A percentile compares a stretch with the other conserved stretches of the same genome.
Evolutionary conservation across 306 rosid species (phyloP).

Genomic region (Quercus parvula): DNA sequence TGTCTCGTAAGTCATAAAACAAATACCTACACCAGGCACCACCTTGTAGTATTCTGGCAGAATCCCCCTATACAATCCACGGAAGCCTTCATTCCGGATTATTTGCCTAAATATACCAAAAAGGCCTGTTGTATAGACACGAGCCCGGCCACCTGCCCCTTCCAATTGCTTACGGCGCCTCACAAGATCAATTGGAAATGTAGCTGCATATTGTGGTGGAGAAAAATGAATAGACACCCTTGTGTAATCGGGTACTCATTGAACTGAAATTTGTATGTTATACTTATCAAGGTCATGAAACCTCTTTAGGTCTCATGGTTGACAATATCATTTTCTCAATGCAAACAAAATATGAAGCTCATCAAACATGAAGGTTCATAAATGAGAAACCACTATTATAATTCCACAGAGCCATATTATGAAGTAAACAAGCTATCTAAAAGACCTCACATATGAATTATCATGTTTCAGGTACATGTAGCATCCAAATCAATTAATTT

Average conservation of each 20-base stretch:
- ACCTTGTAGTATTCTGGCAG: constrained; percentile 97
- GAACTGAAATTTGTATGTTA: neutral
- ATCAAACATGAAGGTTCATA: neutral
- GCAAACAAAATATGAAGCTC: neutral
- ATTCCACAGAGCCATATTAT: neutral
- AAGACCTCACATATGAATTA: neutral
- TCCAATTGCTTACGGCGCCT: constrained; percentile 96
- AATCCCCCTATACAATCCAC: constrained; percentile 91
- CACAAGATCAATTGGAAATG: constrained; percentile 97
- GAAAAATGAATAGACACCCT: constrained; percentile 30
- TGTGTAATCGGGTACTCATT: neutral
- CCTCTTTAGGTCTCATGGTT: neutral
- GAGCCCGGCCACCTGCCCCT: constrained; percentile 96
- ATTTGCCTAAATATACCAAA: constrained; percentile 73
- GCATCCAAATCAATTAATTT: neutral
- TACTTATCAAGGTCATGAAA: constrained; percentile 14
- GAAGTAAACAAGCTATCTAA: neutral
- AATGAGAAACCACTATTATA: neutral
- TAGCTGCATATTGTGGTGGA: constrained; percentile 61
- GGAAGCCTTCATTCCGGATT: constrained; percentile 70
- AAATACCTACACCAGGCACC: constrained; percentile 96
- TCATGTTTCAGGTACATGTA: neutral
- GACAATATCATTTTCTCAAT: constrained; percentile 1
- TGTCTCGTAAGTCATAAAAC: constrained; percentile 95
- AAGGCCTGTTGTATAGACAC: constrained; percentile 74